Base-by-base conservation (phyloP, 192 early-diverging fungal genomes). In the Backusella morwellensis region DNA sequence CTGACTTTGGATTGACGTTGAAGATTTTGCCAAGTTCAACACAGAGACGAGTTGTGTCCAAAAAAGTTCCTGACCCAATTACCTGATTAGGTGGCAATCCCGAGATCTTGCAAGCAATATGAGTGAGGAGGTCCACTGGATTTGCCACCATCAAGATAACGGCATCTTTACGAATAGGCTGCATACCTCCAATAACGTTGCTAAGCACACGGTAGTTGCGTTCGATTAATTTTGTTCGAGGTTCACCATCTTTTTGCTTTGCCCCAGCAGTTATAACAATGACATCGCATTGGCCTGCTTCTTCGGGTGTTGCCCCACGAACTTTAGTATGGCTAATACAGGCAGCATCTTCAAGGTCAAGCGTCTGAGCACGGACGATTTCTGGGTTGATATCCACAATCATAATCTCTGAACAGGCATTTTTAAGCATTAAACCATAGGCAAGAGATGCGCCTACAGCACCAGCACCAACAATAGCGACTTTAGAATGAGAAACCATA, bases 231-330 rank as follows among this genome's bases (percentile, higher is more conserved):
- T 75, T 56, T 68, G 83, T 81, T 56, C 91, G 83, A 6, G 87
- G 83, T 75, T 92, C 91, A 56, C 81, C 83, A 0, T 86, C 86
- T 54, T 86, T 85, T 79, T 92, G 91, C 26, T 88, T 89, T 35
- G 91, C 88, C 1, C 91, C 91, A 2, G 91, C 91, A 21, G 89
- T 91, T 56, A 91, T 69, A 42, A 92, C 85, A 63, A 92, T 87
- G 40, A 92, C 86, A 69, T 91, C 90, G n/a, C 82, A 82, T 75
- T 90, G 90, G 1, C 91, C 91, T 0, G 88, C 90, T 38, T 91
- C 90, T 69, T 86, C 72, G 75, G 80, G 82, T 8, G 82, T 71
- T 19, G 74, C 91, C 23, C 78, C 75, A 71, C 85, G 81, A 71
- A 90, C 86, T 40, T 69, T 77, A 66, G 86, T 86, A 23, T 83